A percentile compares a stretch with the other conserved stretches of the same genome.
Evolutionary conservation across 2,329 filamentous ascomycete genomes (phyloP).

Genomic region (Mollisia scopiformis): DNA sequence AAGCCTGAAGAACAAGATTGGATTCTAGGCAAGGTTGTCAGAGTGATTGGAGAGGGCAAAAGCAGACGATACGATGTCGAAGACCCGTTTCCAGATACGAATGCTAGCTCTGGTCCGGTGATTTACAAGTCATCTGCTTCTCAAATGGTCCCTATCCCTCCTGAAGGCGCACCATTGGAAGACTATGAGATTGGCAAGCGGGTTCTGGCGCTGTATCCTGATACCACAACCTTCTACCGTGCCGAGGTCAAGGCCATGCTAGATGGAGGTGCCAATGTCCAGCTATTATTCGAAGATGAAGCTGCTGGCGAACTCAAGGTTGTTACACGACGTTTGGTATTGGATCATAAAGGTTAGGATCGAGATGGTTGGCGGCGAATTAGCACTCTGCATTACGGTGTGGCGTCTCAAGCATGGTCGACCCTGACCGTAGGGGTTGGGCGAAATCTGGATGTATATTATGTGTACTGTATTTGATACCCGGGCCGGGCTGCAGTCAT

Average conservation of each 20-base stretch:
- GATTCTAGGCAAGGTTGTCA: slow-evolving; percentile 79
- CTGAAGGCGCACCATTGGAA: slow-evolving; percentile 59
- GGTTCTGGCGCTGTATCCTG: slow-evolving; percentile 78
- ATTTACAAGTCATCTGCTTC: slow-evolving; percentile 72
- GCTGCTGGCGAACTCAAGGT: slow-evolving; percentile 74
- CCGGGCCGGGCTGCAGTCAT: neutral
- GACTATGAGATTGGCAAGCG: slow-evolving; percentile 67
- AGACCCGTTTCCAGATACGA: slow-evolving; percentile 74
- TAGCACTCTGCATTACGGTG: neutral
- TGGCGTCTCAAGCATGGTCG: neutral
- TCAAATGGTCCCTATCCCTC: slow-evolving; percentile 77
- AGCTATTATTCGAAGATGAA: slow-evolving; percentile 79
- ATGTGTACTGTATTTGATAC: neutral
- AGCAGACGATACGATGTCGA: slow-evolving; percentile 79
- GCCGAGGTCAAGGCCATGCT: slow-evolving; percentile 75
- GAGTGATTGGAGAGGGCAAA: slow-evolving; percentile 76
- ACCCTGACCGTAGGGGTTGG: neutral
- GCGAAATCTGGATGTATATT: neutral
- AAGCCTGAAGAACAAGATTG: slow-evolving; percentile 59
- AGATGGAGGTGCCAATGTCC: slow-evolving; percentile 54
- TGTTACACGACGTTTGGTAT: slow-evolving; percentile 75
- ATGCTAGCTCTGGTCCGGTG: slow-evolving; percentile 46
- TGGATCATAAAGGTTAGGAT: slow-evolving; percentile 59
- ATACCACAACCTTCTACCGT: slow-evolving; percentile 85
- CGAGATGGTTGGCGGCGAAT: neutral